Evolutionary conservation across 306 rosid genomes (phyloP), one percentile per base, ranked within the genome.

Genomic region (Ormosia emarginata): DNA sequence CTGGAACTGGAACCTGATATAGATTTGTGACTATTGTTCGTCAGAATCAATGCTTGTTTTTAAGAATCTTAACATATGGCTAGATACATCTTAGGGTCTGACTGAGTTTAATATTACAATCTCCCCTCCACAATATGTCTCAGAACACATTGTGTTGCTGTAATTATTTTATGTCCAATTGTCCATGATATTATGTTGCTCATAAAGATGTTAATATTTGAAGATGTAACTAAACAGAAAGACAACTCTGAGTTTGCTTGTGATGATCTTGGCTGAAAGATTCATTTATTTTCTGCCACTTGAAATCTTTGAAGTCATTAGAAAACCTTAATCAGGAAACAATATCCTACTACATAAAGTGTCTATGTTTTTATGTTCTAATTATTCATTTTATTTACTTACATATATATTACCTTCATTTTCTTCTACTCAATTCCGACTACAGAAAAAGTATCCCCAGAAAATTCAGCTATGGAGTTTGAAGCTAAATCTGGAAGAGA

Each of bases 401-500:
- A 37, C 75, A 30, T 57, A 30, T 57, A 33, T 49, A 53, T 74
- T 65, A 55, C 46, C 61, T 67, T 83, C 59, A 37, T 83, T 77
- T 81, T 86, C 68, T 83, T 77, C 77, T 75, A 64, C 74, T 69
- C 90, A 93, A 92, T 84, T 86, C 83, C 90, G 74, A 86, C 88
- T 12, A 18, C 90, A 40, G 93, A 83, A 78, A 93, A 87, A 86
- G 85, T 80, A 81, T 55, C 89, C 79, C 66, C 94, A 44, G 98
- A 96, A 79, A 91, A 81, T 88, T 82, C 92, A 7, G 83, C 82
- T 30, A 82, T 89, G 88, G 98, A 96, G 85, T 93, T 92, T 58
- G 99, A 96, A 91, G 99, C 99, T 66, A 96, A 93, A 89, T 96
- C 99, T 71, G 94, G 92, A 76, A 92, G 99, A 83, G 99, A 96